Base-by-base conservation (phyloP, 495 filamentous ascomycete species). In the Pyrenopolyporus hunteri region DNA sequence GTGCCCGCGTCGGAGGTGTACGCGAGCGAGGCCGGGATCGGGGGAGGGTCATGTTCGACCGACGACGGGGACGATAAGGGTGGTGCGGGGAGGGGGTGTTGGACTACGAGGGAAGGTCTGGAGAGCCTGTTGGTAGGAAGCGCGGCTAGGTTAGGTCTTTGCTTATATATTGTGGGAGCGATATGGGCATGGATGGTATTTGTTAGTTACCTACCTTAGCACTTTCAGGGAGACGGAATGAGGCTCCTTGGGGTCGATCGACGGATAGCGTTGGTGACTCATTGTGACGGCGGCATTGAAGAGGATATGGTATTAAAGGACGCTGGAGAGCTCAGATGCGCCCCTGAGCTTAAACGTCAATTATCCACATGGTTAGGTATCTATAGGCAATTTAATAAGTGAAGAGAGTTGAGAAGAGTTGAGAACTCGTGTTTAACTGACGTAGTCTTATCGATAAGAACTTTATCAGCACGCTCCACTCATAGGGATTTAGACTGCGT, bases 141-240 rank as follows among this genome's bases (percentile, higher is more conserved):
- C n/a, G n/a, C n/a, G n/a, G n/a, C n/a, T n/a, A n/a, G n/a, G n/a
- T n/a, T n/a, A n/a, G n/a, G n/a, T n/a, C n/a, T n/a, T n/a, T n/a
- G n/a, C n/a, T n/a, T n/a, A n/a, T n/a, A n/a, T n/a, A n/a, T n/a
- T n/a, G n/a, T n/a, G n/a, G n/a, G 6, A 7, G 17, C 10, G 7
- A 11, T 7, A 39, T 8, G 14, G 20, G 14, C 6, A 42, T 1
- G 37, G 26, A 51, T 29, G 23, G 46, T 10, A 10, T 32, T 42
- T 6, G 9, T 46, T 78, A n/a, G n/a, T n/a, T 33, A 33, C 11
- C 10, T 42, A 86, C 85, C 86, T 74, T 14, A 90, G 76, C 8
- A 90, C 92, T 81, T 96, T 97, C 20, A 97, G 73, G 49, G 90
- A 95, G 29, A 97, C 84, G 10, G 87, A 83, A 76, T 97, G 92